phyloP scores from a whole-genome alignment of 306 rosid genomes.

The Trifolium dubium region DNA sequence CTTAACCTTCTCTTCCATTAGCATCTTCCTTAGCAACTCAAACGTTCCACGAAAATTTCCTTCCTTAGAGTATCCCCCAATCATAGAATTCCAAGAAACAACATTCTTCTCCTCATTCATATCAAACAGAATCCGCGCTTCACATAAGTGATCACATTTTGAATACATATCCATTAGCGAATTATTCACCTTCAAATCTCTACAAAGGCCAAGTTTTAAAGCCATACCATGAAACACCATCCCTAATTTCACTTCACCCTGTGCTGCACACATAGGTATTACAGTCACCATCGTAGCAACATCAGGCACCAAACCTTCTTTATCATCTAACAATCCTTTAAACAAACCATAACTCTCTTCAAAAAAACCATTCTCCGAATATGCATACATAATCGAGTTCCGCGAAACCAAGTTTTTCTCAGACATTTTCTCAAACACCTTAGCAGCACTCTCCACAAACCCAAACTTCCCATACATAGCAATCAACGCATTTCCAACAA shows the following conservation, averaged over 20 bases:
- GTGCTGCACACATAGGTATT: constrained; percentile 64
- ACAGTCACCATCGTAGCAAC: constrained; percentile 74
- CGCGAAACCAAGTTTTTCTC: constrained; percentile 74
- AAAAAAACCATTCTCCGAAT: constrained; percentile 58
- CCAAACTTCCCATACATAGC: constrained; percentile 73
- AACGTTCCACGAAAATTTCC: constrained; percentile 57
- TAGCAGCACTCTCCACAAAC: constrained; percentile 51
- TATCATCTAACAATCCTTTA: constrained; percentile 51
- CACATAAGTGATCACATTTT: constrained; percentile 62
- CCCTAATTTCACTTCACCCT: constrained; percentile 59
- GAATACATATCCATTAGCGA: constrained; percentile 78
- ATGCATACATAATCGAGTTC: constrained; percentile 71
- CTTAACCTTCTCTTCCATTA: constrained; percentile 49
- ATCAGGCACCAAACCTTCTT: constrained; percentile 62
- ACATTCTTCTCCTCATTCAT: constrained; percentile 58
- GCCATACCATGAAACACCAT: constrained; percentile 74
- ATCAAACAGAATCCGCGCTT: constrained; percentile 57
- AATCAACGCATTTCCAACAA: constrained; percentile 74
- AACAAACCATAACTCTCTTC: constrained; percentile 50
- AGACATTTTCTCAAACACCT: constrained; percentile 66
- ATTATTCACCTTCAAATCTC: constrained; percentile 66
- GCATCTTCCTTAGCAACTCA: constrained; percentile 66
- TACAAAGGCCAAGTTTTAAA: constrained; percentile 57
- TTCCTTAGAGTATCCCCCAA: constrained; percentile 66
- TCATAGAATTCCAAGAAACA: constrained; percentile 86